Evolutionary conservation across 352 stramenopile genomes (phyloP), one percentile per base, ranked within the genome.

Genomic region (Phytophthora syringae): DNA sequence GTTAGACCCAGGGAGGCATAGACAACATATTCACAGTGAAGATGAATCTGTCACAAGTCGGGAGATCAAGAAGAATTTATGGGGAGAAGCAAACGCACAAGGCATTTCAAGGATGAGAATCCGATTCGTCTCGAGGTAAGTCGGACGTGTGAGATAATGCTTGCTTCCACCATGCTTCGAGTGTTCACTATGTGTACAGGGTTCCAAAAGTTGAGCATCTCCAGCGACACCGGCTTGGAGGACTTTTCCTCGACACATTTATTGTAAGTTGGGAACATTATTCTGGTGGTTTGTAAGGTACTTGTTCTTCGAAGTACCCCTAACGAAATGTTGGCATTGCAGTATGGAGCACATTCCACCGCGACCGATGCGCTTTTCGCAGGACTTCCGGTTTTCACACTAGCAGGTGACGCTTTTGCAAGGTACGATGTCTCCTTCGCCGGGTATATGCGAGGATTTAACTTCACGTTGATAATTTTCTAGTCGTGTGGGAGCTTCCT

Each of bases 331-430:
- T 12, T 44, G n/a, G 39, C 9, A 12, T n/a, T 52, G 32, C 42
- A 90, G 82, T 98, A 98, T 70, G 93, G 93, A 15, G 93, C 93
- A 18, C 95, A 98, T 78, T 98, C 93, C 7, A 96, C 95, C 5
- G 94, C 92, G 21, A 89, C 89, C 7, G 94, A 98, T 67, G 86
- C 89, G 18, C 72, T 98, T 24, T 90, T 80, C 44, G 80, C 81
- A 15, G 88, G 87, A 13, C 67, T 98, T 13, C 94, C 94, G 6
- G 82, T 98, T 39, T 71, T 98, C 16, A 97, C 93, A 10, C 56
- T 98, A 13, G 82, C 77, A 21, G 82, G 82, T 13, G 76, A 88
- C 40, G 70, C 79, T 18, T 87, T 89, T 44, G 77, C 82, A 43
- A 88, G 79, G 79, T 84, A 61, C 13, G 2, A 1, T n/a, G 13